Evolutionary conservation across 352 stramenopile genomes (phyloP).

Genomic region (Phytophthora cactorum): DNA sequence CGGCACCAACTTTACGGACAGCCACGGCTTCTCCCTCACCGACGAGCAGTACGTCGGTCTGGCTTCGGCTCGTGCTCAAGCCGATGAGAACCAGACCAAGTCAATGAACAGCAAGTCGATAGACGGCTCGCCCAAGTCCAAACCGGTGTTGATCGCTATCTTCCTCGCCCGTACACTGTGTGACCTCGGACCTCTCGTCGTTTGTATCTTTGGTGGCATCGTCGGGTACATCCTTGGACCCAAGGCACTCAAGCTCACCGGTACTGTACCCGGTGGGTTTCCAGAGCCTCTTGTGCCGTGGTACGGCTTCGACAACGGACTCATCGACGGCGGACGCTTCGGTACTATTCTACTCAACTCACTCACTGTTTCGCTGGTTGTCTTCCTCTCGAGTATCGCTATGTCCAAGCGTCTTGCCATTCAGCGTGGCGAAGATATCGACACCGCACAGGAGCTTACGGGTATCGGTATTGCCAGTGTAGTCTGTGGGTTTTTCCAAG

Average conservation of each 20-base stretch:
- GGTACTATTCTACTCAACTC: constrained; percentile 52
- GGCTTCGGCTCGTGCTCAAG: constrained; percentile 4
- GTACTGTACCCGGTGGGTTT: constrained; percentile 68
- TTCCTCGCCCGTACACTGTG: constrained; percentile 48
- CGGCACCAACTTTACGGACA: constrained; percentile 22
- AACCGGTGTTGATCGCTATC: constrained; percentile 31
- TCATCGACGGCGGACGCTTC: constrained; percentile 49
- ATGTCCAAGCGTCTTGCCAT: too few species aligned
- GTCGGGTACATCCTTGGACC: constrained; percentile 49
- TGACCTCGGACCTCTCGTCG: constrained; percentile 69
- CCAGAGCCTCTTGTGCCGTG: constrained; percentile 44
- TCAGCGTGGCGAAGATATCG: too few species aligned
- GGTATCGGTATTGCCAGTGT: too few species aligned
- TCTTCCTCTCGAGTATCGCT: too few species aligned
- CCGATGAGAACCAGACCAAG: constrained; percentile 14
- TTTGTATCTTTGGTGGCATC: constrained; percentile 68
- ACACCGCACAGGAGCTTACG: too few species aligned
- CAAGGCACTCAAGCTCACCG: constrained; percentile 68
- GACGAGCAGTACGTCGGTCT: constrained; percentile 45
- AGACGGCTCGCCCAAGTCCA: constrained; percentile 16
- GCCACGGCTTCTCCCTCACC: constrained; percentile 48
- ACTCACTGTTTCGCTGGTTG: constrained; percentile 44
- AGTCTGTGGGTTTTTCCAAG: too few species aligned
- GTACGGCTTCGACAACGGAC: constrained; percentile 49
- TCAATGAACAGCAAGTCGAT: constrained; percentile 19